Conservation (phyloP, 352 stramenopile species). For the Phytophthora meadii region DNA sequence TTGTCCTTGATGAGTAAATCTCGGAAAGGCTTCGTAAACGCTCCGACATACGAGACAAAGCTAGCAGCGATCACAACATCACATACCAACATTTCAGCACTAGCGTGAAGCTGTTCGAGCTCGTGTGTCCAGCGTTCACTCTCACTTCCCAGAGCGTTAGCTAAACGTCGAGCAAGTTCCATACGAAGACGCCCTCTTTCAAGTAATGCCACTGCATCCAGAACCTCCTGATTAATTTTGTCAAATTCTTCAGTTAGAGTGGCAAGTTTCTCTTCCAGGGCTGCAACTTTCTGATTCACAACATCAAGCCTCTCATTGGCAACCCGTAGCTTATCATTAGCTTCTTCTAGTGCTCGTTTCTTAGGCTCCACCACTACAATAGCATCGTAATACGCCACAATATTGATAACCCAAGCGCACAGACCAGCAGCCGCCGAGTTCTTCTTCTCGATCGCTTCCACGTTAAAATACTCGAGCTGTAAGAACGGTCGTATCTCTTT, state of each 20-base stretch:
- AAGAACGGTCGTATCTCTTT: slow-evolving; percentile 85
- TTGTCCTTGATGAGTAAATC: slow-evolving; percentile 85
- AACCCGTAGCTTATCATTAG: slow-evolving; percentile 78
- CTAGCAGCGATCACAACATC: slow-evolving; percentile 92
- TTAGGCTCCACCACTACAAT: slow-evolving; percentile 95
- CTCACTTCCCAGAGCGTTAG: slow-evolving; percentile 92
- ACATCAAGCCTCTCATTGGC: slow-evolving; percentile 90
- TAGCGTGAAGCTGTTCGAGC: slow-evolving; percentile 74
- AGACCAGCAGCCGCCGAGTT: slow-evolving; percentile 80
- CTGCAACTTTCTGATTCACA: slow-evolving; percentile 90
- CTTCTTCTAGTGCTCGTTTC: slow-evolving; percentile 79
- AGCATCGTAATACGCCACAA: slow-evolving; percentile 95
- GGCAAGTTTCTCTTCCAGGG: slow-evolving; percentile 89
- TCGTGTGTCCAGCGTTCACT: slow-evolving; percentile 92
- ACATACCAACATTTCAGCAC: slow-evolving; percentile 85
- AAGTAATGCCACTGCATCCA: slow-evolving; percentile 89
- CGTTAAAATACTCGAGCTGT: slow-evolving; percentile 80
- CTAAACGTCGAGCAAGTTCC: slow-evolving; percentile 92
- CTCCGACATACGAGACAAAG: slow-evolving; percentile 94
- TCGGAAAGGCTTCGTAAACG: slow-evolving; percentile 94
- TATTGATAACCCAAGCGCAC: slow-evolving; percentile 90
- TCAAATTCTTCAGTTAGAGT: slow-evolving; percentile 85
- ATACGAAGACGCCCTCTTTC: slow-evolving; percentile 90
- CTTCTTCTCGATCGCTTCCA: slow-evolving; percentile 86
- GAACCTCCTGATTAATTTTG: slow-evolving; percentile 88